Conservation (phyloP, 345 rosid genomes). For the Salix udensis region DNA sequence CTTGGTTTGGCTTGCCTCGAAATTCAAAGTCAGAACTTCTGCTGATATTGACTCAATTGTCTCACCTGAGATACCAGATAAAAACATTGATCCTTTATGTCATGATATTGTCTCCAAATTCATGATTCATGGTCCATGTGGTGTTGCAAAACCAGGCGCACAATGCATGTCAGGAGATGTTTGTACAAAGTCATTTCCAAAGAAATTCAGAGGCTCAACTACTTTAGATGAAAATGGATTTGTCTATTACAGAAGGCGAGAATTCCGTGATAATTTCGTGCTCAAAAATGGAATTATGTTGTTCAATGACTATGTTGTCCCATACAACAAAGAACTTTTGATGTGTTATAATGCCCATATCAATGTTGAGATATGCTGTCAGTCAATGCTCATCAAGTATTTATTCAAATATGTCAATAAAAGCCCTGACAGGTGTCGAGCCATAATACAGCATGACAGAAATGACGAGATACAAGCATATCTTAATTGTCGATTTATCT, state of each 20-base stretch:
- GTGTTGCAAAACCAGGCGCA: background rate
- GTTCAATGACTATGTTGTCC: background rate
- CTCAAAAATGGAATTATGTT: background rate
- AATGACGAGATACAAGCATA: background rate
- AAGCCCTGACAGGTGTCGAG: background rate
- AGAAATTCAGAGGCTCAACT: background rate
- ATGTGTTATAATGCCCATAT: background rate
- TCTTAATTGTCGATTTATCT: background rate
- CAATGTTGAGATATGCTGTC: background rate
- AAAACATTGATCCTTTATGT: background rate
- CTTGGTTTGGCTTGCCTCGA: background rate
- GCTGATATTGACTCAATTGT: background rate
- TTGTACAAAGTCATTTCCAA: background rate
- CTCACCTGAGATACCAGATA: background rate
- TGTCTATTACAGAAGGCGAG: background rate
- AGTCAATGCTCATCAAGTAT: background rate
- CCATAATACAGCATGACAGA: rapidly evolving
- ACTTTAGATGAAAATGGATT: background rate
- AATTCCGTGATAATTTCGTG: background rate
- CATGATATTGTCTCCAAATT: background rate
- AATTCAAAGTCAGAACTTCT: background rate
- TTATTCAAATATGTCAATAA: background rate
- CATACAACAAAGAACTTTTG: background rate
- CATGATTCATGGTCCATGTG: background rate
- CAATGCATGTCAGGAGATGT: background rate